phyloP scores from a whole-genome alignment of 148 eudicot genomes.

The Dysphania ambrosioides region DNA sequence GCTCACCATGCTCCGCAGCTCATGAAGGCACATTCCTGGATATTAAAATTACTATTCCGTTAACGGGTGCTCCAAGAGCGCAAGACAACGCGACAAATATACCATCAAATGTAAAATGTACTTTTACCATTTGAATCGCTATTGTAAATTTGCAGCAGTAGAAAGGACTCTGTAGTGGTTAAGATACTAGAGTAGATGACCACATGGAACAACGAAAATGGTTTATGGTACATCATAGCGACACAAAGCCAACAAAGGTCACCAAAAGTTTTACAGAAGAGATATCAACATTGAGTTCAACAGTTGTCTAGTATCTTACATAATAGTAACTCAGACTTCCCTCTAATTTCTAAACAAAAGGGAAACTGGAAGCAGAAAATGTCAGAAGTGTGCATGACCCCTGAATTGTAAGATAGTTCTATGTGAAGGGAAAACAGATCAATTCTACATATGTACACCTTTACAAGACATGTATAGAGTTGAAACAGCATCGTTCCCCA shows the following conservation, averaged over 20 bases:
- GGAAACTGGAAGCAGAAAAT: not conserved
- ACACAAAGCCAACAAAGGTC: not conserved
- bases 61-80: too few relatives aligned
- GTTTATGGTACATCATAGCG: not conserved
- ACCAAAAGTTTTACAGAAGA: not conserved
- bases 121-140: not conserved
- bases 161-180: too few relatives aligned
- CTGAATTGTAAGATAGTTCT: not conserved
- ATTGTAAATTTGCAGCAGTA: not conserved
- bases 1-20: too few relatives aligned
- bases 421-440: not conserved
- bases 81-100: too few relatives aligned
- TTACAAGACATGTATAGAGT: conserved; percentile 17
- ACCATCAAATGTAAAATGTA: too few relatives aligned
- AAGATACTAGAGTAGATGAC: too few relatives aligned
- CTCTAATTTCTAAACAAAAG: not conserved
- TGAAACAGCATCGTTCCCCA: not conserved
- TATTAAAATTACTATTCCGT: too few relatives aligned
- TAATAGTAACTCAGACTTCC: not conserved
- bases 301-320: not conserved
- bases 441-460: conserved; percentile 13
- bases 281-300: not conserved
- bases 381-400: not conserved
- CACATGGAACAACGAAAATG: not conserved
- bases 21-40: too few relatives aligned